phyloP scores from a whole-genome alignment of 345 rosid genomes.

The Dimocarpus longan region DNA sequence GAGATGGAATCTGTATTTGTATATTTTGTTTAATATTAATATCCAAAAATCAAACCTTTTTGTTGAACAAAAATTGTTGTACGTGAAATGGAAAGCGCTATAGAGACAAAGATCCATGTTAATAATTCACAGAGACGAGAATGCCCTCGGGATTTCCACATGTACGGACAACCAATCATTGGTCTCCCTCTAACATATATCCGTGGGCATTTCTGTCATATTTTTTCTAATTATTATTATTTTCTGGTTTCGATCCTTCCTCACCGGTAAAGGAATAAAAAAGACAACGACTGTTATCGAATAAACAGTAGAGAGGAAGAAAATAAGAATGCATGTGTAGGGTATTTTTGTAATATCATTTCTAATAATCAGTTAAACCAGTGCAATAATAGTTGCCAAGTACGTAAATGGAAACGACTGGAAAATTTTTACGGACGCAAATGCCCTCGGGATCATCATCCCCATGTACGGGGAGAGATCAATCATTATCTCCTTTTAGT shows the following conservation, averaged over 20 bases:
- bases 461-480: slow-evolving; percentile 30
- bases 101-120: neutral
- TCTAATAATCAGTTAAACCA: neutral
- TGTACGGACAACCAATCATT: slow-evolving; percentile 31
- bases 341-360: slow-evolving; percentile 20
- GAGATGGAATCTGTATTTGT: slow-evolving; percentile 69
- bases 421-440: slow-evolving; percentile 38
- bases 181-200: neutral
- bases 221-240: neutral
- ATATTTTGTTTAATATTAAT: neutral
- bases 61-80: neutral
- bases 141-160: slow-evolving; percentile 48
- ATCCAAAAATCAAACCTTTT: neutral
- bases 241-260: neutral
- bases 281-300: no score
- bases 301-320: neutral
- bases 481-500: slow-evolving; percentile 37
- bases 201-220: slow-evolving; percentile 29
- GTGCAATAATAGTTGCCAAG: slow-evolving; percentile 10
- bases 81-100: slow-evolving; percentile 4
- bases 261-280: neutral
- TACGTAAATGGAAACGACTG: slow-evolving; percentile 23
- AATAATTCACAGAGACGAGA: slow-evolving; percentile 31
- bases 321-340: slow-evolving; percentile 17
- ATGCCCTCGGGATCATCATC: slow-evolving; percentile 64